Conservation (phyloP, 1,284 basidiomycete species). For the Phellopilus nigrolimitatus region DNA sequence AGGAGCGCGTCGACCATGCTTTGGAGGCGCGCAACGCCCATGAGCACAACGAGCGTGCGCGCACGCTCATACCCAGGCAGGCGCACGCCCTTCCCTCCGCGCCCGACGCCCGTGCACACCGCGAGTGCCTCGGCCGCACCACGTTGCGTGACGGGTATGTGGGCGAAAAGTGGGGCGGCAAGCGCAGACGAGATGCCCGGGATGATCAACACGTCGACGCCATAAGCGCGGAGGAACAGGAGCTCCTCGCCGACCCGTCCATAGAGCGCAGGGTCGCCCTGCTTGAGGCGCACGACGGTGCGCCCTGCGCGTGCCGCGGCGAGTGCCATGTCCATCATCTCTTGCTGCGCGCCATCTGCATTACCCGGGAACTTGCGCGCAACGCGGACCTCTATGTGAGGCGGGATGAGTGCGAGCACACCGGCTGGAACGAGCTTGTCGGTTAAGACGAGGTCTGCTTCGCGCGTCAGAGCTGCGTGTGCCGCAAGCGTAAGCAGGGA, state of each 20-base stretch:
- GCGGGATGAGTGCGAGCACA: slow-evolving; percentile 85
- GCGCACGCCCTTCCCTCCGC: slow-evolving; percentile 79
- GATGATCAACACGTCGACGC: slow-evolving; percentile 79
- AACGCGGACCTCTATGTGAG: slow-evolving; percentile 67
- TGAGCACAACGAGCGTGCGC: slow-evolving; percentile 81
- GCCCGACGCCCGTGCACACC: slow-evolving; percentile 91
- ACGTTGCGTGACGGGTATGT: slow-evolving; percentile 92
- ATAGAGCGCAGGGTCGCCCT: slow-evolving; percentile 95
- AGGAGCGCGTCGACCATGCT: slow-evolving; percentile 67
- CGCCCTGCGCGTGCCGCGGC: slow-evolving; percentile 77
- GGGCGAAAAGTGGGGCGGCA: slow-evolving; percentile 84
- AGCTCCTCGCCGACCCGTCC: slow-evolving; percentile 94
- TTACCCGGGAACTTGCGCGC: slow-evolving; percentile 98
- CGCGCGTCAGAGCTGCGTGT: slow-evolving; percentile 69
- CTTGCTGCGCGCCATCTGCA: slow-evolving; percentile 89
- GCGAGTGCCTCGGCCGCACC: slow-evolving; percentile 88
- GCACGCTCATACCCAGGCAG: slow-evolving; percentile 84
- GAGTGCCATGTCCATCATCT: slow-evolving; percentile 89
- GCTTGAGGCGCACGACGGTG: slow-evolving; percentile 89
- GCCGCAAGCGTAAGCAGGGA: slow-evolving; percentile 88
- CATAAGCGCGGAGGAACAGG: slow-evolving; percentile 82
- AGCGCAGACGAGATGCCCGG: slow-evolving; percentile 89
- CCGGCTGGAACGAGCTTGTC: slow-evolving; percentile 96
- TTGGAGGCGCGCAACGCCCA: slow-evolving; percentile 88
- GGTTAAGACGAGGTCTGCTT: slow-evolving; percentile 82